These are phyloP conservation scores for Neostapfia colusana DNA, from an alignment of 176 grass and related monocot genomes.

Conservation along the genomic window DNA sequence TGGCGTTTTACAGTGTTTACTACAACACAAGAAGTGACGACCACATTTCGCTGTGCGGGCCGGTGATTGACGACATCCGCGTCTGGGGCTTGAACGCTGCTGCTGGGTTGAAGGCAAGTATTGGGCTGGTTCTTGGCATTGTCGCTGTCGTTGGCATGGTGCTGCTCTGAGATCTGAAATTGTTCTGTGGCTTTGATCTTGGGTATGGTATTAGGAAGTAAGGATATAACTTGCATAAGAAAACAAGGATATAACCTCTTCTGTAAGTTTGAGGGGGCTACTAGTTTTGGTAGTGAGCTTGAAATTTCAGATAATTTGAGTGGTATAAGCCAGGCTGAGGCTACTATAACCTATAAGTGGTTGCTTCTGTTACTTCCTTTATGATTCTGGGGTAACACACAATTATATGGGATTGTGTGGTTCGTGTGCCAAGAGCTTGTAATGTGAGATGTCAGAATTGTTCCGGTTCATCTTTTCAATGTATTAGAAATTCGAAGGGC, in stretches of 20 bases:
- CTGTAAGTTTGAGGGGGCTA: constrained; percentile 32
- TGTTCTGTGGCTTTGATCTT: neutral
- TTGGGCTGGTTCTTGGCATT: constrained; percentile 44
- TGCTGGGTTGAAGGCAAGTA: constrained; percentile 42
- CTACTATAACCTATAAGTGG: constrained; percentile 40
- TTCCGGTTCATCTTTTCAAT: constrained; percentile 30
- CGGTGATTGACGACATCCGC: constrained; percentile 63
- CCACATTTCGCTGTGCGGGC: constrained; percentile 76
- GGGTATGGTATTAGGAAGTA: constrained; percentile 6
- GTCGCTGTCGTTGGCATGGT: constrained; percentile 33
- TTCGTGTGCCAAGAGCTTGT: constrained; percentile 37
- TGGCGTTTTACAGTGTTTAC: constrained; percentile 92
- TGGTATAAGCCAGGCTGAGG: constrained; percentile 42
- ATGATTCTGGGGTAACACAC: constrained; percentile 39
- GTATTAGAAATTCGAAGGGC: constrained; percentile 31
- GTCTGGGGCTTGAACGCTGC: constrained; percentile 69
- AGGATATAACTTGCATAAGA: neutral
- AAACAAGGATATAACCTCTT: constrained; percentile 17
- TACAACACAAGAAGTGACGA: constrained; percentile 91
- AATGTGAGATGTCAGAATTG: constrained; percentile 34
- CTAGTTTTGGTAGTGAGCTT: constrained; percentile 51
- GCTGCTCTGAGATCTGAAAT: constrained; percentile 63
- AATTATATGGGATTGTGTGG: constrained; percentile 38
- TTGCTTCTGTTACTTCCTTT: constrained; percentile 41
- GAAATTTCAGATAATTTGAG: constrained; percentile 34